Evolutionary conservation across 257 asterid genomes (phyloP), one percentile per base, ranked within the genome.

Genomic region (Forsythia suspensa): DNA sequence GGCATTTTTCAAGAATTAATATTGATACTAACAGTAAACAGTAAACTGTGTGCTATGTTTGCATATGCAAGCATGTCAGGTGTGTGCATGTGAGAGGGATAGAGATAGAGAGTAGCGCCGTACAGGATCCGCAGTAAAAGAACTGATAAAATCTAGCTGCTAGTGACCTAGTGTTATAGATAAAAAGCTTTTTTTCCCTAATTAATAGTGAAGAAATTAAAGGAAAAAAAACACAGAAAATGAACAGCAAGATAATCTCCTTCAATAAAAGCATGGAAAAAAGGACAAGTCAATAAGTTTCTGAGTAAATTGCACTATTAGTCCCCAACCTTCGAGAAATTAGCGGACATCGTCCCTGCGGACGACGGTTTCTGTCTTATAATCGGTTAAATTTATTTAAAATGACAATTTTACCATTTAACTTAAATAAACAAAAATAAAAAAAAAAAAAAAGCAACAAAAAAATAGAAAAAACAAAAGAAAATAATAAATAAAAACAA

Each of bases 131-230:
- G 8, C 13, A 51, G 40, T 65, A 71, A 76, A 67, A 76, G 68
- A 20, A 46, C 43, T 44, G 43, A 44, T 16, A 37, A 36, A 78
- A 40, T 12, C 42, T 3, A 66, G 41, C 37, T 10, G 40, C 38
- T 41, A 34, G n/a, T n/a, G n/a, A n/a, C n/a, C n/a, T n/a, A n/a
- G 37, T 7, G 61, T 74, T 44, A 74, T 21, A n/a, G 74, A 76
- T 12, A 43, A 69, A 24, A 74, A 74, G 18, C 11, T 6, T 38
- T 65, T 29, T 10, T 15, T n/a, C n/a, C n/a, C 43, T 38, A 12
- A 2, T 48, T 48, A 48, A 70, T 3, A 40, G 37, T 36, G 20
- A 43, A 29, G 37, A 67, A 76, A 18, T 21, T 8, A 67, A 0
- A 40, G 20, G 57, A 13, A 18, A 71, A n/a, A 57, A 79, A 21